These are phyloP conservation scores for Coriolopsis trogii DNA, from an alignment of 1,284 basidiomycete genomes.

Conservation along the genomic window DNA sequence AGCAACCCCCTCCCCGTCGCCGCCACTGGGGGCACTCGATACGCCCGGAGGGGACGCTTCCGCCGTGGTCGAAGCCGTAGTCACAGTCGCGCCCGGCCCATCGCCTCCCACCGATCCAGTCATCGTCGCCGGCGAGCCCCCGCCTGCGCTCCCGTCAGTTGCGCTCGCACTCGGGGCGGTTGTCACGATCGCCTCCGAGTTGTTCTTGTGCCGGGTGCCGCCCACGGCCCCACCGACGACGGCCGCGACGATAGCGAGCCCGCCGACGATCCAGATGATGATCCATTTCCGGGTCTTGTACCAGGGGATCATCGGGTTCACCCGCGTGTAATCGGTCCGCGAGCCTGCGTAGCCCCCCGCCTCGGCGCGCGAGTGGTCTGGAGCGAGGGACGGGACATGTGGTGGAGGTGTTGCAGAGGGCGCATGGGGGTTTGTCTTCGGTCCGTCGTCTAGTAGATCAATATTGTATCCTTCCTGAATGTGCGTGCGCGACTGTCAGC, in stretches of 20 bases:
- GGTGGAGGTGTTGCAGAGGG: slow-evolving; percentile 22
- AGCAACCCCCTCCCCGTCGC: too few relatives aligned
- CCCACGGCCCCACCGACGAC: slow-evolving; percentile 67
- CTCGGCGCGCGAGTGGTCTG: slow-evolving; percentile 26
- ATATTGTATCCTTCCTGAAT: slow-evolving; percentile 56
- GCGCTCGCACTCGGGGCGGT: too few relatives aligned
- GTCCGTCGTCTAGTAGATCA: slow-evolving; percentile 43
- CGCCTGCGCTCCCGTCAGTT: too few relatives aligned
- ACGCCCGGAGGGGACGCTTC: too few relatives aligned
- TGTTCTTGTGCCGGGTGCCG: slow-evolving; percentile 13
- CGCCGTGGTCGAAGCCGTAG: too few relatives aligned
- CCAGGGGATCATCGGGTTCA: slow-evolving; percentile 30
- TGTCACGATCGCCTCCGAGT: too few relatives aligned
- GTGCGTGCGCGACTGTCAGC: not conserved
- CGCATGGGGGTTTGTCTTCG: slow-evolving; percentile 15
- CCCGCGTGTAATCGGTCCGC: slow-evolving; percentile 14
- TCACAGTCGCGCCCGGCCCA: too few relatives aligned
- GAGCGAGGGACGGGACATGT: slow-evolving; percentile 18
- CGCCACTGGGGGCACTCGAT: too few relatives aligned
- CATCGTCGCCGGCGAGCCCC: too few relatives aligned
- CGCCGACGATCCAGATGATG: slow-evolving; percentile 40
- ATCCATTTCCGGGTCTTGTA: slow-evolving; percentile 40
- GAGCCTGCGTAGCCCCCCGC: slow-evolving; percentile 21
- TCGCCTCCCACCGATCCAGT: too few relatives aligned
- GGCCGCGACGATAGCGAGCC: slow-evolving; percentile 50